Conservation (phyloP, 2,329 filamentous ascomycete genomes). For the Alternaria panax region DNA sequence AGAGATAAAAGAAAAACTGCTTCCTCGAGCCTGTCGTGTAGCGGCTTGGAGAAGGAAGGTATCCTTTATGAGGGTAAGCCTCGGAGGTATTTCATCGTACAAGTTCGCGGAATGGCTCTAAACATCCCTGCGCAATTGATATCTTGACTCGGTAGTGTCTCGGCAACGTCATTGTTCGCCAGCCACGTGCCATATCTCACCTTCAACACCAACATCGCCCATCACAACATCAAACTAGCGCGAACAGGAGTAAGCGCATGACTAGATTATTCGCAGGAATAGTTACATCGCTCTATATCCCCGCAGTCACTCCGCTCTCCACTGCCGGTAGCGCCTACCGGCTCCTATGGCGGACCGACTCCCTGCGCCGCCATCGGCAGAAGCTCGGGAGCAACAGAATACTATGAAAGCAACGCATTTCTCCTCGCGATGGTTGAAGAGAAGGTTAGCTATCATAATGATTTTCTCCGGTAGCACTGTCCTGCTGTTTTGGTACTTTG, state of each 20-base stretch:
- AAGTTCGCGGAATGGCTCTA: background rate
- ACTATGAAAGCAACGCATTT: slow-evolving; percentile 15
- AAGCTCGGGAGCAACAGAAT: slow-evolving; percentile 3
- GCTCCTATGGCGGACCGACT: slow-evolving; percentile 21
- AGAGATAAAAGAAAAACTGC: background rate
- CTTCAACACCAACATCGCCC: slow-evolving; percentile 14
- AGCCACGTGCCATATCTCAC: slow-evolving; percentile 5
- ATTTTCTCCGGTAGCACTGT: slow-evolving; percentile 29
- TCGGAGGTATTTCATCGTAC: background rate
- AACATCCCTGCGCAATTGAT: background rate
- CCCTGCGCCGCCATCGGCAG: slow-evolving; percentile 8
- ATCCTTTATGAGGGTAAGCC: background rate
- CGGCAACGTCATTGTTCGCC: slow-evolving; percentile 13
- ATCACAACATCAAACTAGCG: slow-evolving; percentile 11
- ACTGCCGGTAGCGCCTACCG: slow-evolving; percentile 5
- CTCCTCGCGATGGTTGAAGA: slow-evolving; percentile 26
- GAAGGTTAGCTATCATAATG: slow-evolving; percentile 25
- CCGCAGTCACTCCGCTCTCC: slow-evolving; percentile 12
- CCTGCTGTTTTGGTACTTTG: slow-evolving; percentile 35
- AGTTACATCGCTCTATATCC: slow-evolving; percentile 8
- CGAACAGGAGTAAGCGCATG: slow-evolving; percentile 2
- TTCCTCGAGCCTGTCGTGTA: background rate
- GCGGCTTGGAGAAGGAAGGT: background rate
- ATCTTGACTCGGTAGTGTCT: slow-evolving; percentile 7
- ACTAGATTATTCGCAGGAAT: background rate